These are phyloP conservation scores for Globisporangium lucens DNA, from an alignment of 352 stramenopile species.

Conservation along the genomic window DNA sequence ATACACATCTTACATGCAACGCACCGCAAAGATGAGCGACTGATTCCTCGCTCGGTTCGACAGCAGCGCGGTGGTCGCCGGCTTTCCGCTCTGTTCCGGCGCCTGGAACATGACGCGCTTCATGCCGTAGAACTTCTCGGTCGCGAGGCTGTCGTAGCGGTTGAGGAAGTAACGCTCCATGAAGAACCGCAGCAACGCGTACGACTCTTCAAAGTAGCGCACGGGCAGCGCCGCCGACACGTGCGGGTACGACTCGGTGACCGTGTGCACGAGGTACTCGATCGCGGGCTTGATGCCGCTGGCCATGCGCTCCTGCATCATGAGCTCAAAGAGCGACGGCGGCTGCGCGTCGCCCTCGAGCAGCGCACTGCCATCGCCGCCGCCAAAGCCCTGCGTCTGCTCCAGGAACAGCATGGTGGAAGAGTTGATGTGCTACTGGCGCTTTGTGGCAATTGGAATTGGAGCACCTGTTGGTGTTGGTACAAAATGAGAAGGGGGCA, in stretches of 20 bases:
- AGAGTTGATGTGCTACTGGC: not conserved
- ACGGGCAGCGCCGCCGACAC: conserved; percentile 50
- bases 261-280: conserved; percentile 67
- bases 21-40: conserved; percentile 58
- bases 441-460: not conserved
- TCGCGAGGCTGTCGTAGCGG: conserved; percentile 72
- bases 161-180: conserved; percentile 75
- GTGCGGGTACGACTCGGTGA: conserved; percentile 75
- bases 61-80: conserved; percentile 32
- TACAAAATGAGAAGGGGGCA: not conserved
- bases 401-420: conserved; percentile 71
- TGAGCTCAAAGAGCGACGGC: conserved; percentile 82
- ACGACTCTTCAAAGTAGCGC: conserved; percentile 75
- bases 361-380: conserved; percentile 6
- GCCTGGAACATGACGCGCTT: conserved; percentile 61
- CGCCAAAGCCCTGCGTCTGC: conserved; percentile 70
- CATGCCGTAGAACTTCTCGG: conserved; percentile 86
- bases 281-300: conserved; percentile 67
- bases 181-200: conserved; percentile 55
- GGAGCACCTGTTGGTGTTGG: not conserved
- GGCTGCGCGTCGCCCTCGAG: conserved; percentile 11
- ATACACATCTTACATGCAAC: not conserved
- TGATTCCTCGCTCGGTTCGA: conserved; percentile 41
- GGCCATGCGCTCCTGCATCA: conserved; percentile 88
- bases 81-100: conserved; percentile 2